Conservation (phyloP, 441 rosid genomes). For the Aleurites moluccanus region DNA sequence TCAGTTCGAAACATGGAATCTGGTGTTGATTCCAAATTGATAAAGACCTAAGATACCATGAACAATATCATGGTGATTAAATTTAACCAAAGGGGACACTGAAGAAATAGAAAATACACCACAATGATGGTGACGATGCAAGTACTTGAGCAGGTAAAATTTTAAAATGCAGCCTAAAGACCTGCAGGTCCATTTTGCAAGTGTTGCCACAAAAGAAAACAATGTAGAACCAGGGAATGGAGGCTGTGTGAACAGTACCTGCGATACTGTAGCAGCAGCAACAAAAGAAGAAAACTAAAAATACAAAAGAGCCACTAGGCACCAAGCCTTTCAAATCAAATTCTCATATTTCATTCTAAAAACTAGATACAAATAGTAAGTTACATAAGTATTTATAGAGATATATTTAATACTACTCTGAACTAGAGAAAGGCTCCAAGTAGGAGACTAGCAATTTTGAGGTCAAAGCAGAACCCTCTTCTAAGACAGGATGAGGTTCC, state of each 20-base stretch:
- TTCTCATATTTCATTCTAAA: too few species aligned
- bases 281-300: too few species aligned
- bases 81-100: conserved; percentile 3
- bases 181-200: neutral
- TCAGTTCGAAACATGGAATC: conserved; percentile 91
- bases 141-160: neutral
- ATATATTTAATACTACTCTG: too few species aligned
- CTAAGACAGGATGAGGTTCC: neutral
- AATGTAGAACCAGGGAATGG: too few species aligned
- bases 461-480: neutral
- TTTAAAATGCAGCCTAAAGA: neutral
- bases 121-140: neutral
- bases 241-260: too few species aligned
- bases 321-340: too few species aligned
- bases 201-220: neutral
- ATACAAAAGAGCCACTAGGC: too few species aligned
- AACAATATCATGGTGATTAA: conserved; percentile 19
- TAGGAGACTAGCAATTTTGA: neutral
- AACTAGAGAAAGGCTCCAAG: neutral
- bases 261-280: too few species aligned
- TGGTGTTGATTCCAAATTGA: conserved; percentile 82
- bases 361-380: too few species aligned
- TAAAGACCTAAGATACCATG: conserved; percentile 59
- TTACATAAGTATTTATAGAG: too few species aligned
- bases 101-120: neutral